Conservation (phyloP, 164 flowering plant genomes). For the Berberis vulgaris region DNA sequence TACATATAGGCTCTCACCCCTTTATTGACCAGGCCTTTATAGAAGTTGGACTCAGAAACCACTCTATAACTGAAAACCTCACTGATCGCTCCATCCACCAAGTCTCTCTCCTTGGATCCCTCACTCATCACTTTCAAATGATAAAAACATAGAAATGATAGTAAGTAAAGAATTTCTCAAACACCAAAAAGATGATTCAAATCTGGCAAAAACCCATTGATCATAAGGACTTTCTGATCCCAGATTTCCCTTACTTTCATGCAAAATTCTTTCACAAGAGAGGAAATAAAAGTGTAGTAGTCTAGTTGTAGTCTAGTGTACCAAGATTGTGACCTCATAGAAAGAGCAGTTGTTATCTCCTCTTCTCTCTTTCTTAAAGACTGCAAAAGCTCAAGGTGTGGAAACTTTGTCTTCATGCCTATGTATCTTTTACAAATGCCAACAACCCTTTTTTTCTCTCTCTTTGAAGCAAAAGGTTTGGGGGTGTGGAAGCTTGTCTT, state of each 20-base stretch:
- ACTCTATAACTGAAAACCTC: constrained; percentile 11
- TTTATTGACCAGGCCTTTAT: constrained; percentile 24
- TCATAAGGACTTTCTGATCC: constrained; percentile 26
- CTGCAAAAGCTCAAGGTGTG: constrained; percentile 59
- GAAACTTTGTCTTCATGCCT: constrained; percentile 76
- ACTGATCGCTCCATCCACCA: not conserved
- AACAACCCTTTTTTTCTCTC: constrained; percentile 4
- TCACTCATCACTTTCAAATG: constrained; percentile 34
- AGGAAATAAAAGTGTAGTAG: not conserved
- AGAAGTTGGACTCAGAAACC: constrained; percentile 7
- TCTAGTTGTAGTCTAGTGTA: constrained; percentile 14
- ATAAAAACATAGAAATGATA: constrained; percentile 3
- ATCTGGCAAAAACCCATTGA: constrained; percentile 2
- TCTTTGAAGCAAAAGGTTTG: constrained; percentile 7
- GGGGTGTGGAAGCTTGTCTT: constrained; percentile 17
- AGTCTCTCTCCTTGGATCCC: constrained; percentile 33
- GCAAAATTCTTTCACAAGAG: constrained; percentile 18
- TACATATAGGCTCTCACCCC: not conserved
- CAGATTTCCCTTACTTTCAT: constrained; percentile 57
- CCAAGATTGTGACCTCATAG: constrained; percentile 20
- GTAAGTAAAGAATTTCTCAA: not conserved
- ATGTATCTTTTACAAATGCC: constrained; percentile 35
- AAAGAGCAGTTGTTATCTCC: constrained; percentile 31
- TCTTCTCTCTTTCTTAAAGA: constrained; percentile 38
- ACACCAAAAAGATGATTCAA: not conserved